Evolutionary conservation across 257 asterid genomes (phyloP), one percentile per base, ranked within the genome.

Genomic region (Przewalskia tangutica): DNA sequence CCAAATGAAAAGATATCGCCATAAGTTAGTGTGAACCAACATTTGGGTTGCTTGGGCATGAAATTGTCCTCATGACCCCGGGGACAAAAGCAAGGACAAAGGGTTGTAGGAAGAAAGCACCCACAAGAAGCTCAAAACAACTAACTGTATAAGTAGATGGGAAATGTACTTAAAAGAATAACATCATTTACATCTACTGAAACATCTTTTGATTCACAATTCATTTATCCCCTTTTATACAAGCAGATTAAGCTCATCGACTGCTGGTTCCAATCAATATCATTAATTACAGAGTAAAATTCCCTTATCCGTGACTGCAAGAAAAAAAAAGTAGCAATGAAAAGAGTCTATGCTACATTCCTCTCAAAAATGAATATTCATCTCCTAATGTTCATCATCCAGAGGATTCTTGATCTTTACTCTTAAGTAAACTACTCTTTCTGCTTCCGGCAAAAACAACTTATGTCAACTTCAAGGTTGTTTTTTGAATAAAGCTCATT

Each of bases 231-330:
- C 38, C 42, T 20, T 73, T 27, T 75, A 54, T 75, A 75, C 80
- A 75, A 23, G 59, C 13, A 46, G 60, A 73, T 48, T 73, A 23
- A 73, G 59, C 60, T 48, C 79, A 73, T 73, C 18, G 8, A 75
- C 80, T 50, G 80, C 46, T 75, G 27, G 2, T 75, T 75, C 80
- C 13, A 20, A 75, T 27, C 63, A 75, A 44, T 50, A 50, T 50
- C 80, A 75, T 75, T 23, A 13, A 75, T 75, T 75, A 75, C 80
- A 75, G 18, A 46, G 63, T 73, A 27, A 14, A 75, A 75, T 75
- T 50, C 44, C 20, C 13, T 51, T 50, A 48, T 10, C 46, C 20
- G 8, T 27, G 63, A 75, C 63, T 8, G 63, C 16, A 27, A 75
- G 48, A 75, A 16, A 75, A 3, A 34, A 23, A 0, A 50, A 27